phyloP scores from a whole-genome alignment of 202 grass and related monocot genomes.

The Dendrocalamus latiflorus region DNA sequence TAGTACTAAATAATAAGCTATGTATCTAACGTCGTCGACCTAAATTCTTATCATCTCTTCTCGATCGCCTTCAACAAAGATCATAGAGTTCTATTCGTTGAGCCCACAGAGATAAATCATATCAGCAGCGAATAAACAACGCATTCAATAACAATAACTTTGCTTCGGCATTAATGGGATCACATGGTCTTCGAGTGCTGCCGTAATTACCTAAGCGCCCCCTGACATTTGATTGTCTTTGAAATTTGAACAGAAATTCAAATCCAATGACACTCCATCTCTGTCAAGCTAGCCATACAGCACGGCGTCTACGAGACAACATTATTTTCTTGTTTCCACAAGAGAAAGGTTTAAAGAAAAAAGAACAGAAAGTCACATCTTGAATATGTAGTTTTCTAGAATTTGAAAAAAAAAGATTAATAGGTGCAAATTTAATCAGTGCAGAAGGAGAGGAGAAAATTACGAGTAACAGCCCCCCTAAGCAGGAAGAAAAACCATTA shows the following conservation, averaged over 20 bases:
- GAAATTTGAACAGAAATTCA: slow-evolving; percentile 22
- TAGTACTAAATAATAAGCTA: neutral
- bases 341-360: neutral
- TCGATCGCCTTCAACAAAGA: slow-evolving; percentile 27
- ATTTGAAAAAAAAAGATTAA: neutral
- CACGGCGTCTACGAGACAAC: slow-evolving; percentile 36
- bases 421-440: neutral
- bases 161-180: slow-evolving; percentile 30
- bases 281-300: slow-evolving; percentile 12
- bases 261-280: neutral
- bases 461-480: neutral
- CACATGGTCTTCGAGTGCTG: slow-evolving; percentile 30
- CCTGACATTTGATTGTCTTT: neutral
- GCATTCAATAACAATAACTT: neutral
- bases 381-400: neutral
- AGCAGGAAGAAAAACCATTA: neutral
- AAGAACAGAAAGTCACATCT: neutral
- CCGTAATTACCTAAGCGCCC: neutral
- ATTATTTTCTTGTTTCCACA: slow-evolving; percentile 21
- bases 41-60: slow-evolving; percentile 12
- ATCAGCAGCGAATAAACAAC: neutral
- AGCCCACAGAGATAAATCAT: neutral
- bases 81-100: neutral
- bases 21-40: slow-evolving; percentile 15
- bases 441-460: neutral